phyloP scores from a whole-genome alignment of 2,329 filamentous ascomycete genomes.

The Colletotrichum horii region DNA sequence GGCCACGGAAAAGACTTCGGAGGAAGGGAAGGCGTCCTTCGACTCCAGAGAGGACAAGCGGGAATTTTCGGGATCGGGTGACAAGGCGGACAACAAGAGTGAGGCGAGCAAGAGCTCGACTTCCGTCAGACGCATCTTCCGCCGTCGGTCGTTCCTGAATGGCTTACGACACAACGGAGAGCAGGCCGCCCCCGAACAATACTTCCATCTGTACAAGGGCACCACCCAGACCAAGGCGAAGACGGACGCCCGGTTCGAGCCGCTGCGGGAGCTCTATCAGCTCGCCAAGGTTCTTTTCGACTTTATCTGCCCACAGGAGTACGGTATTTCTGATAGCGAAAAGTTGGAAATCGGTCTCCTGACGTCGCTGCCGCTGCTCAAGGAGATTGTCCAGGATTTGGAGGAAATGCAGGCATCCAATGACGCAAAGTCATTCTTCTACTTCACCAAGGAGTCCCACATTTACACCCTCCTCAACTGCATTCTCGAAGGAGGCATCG shows the following conservation, averaged over 20 bases:
- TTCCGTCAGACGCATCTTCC: slow-evolving; percentile 58
- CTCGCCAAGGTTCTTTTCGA: slow-evolving; percentile 95
- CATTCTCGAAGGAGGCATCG: slow-evolving; percentile 94
- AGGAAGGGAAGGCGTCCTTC: slow-evolving; percentile 43
- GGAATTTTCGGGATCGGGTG: slow-evolving; percentile 37
- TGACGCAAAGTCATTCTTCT: slow-evolving; percentile 95
- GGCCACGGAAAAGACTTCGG: slow-evolving; percentile 38
- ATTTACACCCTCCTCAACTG: slow-evolving; percentile 98
- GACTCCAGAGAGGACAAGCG: slow-evolving; percentile 38
- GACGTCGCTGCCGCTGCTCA: slow-evolving; percentile 89
- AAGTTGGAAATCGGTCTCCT: slow-evolving; percentile 98
- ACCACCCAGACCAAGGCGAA: slow-evolving; percentile 77
- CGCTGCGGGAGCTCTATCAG: slow-evolving; percentile 90
- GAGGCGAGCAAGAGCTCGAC: slow-evolving; percentile 33
- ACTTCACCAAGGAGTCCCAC: slow-evolving; percentile 99
- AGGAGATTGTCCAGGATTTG: slow-evolving; percentile 95
- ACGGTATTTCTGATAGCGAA: slow-evolving; percentile 92
- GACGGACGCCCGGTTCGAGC: slow-evolving; percentile 83
- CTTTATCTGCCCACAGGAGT: slow-evolving; percentile 98
- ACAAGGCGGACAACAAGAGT: slow-evolving; percentile 46
- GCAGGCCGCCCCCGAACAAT: slow-evolving; percentile 69
- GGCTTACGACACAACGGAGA: slow-evolving; percentile 54
- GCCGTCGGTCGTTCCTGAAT: slow-evolving; percentile 65
- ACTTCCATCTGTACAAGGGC: slow-evolving; percentile 90
- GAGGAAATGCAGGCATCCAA: slow-evolving; percentile 97